Evolutionary conservation across 805 yeast genomes (phyloP), one percentile per base, ranked within the genome.

Genomic region (Teunomyces tritomae): DNA sequence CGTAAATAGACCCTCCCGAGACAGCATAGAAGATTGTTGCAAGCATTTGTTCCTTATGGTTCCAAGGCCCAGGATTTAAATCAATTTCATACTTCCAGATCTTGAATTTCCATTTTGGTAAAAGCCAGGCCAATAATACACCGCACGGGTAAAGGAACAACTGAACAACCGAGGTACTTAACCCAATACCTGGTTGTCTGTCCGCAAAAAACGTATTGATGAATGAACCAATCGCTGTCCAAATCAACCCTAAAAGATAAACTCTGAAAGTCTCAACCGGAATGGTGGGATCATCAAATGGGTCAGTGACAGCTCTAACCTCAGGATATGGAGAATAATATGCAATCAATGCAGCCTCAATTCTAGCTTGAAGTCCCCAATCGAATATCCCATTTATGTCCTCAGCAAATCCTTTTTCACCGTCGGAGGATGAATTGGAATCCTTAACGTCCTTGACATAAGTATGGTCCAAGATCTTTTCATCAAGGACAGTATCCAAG

Each of bases 11-110:
- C 16, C 65, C 56, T 28, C 61, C 57, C 29, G 70, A 67, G 20
- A 70, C 67, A 41, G 68, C 61, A 54, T 57, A 67, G 57, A 69
- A 68, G 14, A 74, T 56, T 5, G 88, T 78, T 1, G 84, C 71
- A 49, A 84, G 72, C 82, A 82, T 80, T 61, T 84, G 89, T 55
- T 83, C 88, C 57, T 83, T 83, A 52, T 63, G 70, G 26, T 71
- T 67, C 84, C 86, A 84, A 11, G 85, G 84, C 8, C 87, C 85
- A 2, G 84, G 85, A 59, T 81, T 81, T 42, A 82, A 59, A 7
- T 50, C 54, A 13, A 57, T 7, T 6, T 39, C 33, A 33, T 41
- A 46, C 8, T 34, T 45, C 52, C 54, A 46, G 10, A 55, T 20
- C 28, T 32, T 43, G 30, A 47, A 37, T 14, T 39, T 53, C 57